A percentile compares a stretch with the other conserved stretches of the same genome.
These are phyloP conservation scores for Arthrocladium fulminans DNA, from an alignment of 2,329 filamentous ascomycete genomes.

Conservation along the genomic window DNA sequence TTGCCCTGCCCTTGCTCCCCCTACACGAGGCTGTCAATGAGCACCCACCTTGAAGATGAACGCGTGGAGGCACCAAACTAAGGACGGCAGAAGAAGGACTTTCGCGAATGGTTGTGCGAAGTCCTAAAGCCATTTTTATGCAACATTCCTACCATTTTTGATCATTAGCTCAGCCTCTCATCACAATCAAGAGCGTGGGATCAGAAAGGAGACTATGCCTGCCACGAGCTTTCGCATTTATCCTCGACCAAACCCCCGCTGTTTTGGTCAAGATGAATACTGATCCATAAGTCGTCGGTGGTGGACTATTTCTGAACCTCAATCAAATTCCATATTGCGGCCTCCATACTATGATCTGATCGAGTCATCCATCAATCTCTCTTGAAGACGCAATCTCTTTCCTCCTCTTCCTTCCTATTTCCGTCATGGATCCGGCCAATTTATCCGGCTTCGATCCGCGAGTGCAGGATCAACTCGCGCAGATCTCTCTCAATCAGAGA, in stretches of 20 bases:
- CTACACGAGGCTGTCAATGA: too few relatives aligned
- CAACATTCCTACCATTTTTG: background rate
- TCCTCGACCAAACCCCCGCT: background rate
- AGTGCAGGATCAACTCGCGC: conserved; percentile 2
- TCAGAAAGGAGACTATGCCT: too few relatives aligned
- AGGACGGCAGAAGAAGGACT: too few relatives aligned
- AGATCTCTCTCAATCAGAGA: conserved; percentile 3
- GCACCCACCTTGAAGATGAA: too few relatives aligned
- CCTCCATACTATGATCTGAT: background rate
- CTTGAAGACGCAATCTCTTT: background rate
- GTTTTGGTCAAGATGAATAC: background rate
- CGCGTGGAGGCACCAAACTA: too few relatives aligned
- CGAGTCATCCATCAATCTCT: background rate
- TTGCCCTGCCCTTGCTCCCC: too few relatives aligned
- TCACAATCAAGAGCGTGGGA: too few relatives aligned
- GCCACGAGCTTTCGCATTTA: too few relatives aligned
- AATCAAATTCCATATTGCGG: background rate
- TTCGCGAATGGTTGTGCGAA: too few relatives aligned
- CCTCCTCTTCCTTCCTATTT: background rate
- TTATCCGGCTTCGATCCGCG: conserved; percentile 7
- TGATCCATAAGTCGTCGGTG: background rate
- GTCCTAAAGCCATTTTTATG: too few relatives aligned
- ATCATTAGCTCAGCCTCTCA: background rate
- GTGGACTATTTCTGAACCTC: background rate
- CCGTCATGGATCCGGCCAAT: background rate